phyloP scores from a whole-genome alignment of 2,329 filamentous ascomycete species.

The Fusarium compactum region DNA sequence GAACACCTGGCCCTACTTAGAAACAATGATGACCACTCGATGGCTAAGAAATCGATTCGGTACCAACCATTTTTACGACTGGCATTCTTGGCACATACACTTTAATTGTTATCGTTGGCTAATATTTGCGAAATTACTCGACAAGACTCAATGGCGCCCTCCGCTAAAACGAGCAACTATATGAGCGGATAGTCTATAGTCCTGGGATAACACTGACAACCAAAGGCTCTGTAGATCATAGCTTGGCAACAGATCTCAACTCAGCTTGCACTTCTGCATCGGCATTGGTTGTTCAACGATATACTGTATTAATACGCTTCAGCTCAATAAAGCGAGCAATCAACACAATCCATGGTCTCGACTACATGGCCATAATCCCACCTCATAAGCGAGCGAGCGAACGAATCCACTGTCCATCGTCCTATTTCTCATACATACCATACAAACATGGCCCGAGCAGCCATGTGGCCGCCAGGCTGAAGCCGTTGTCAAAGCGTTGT shows the following conservation, averaged over 20 bases:
- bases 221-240: background rate
- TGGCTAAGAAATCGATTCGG: too few relatives aligned
- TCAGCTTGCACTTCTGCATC: background rate
- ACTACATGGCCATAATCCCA: background rate
- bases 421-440: background rate
- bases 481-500: background rate
- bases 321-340: background rate
- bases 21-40: too few relatives aligned
- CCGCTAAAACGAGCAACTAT: background rate
- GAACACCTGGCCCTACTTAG: too few relatives aligned
- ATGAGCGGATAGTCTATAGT: background rate
- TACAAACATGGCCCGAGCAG: slow-evolving; percentile 27
- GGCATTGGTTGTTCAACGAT: background rate
- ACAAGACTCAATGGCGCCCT: background rate
- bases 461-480: slow-evolving; percentile 26
- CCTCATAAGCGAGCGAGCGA: background rate
- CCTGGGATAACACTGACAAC: background rate
- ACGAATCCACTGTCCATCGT: background rate
- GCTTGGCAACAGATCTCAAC: background rate
- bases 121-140: background rate
- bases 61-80: too few relatives aligned
- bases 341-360: background rate
- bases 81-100: too few relatives aligned
- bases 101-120: too few relatives aligned
- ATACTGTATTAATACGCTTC: background rate